A percentile compares a stretch with the other conserved stretches of the same genome.
Evolutionary conservation across 768 basidiomycete species (phyloP).

Genomic region (Suillus tomentosus): DNA sequence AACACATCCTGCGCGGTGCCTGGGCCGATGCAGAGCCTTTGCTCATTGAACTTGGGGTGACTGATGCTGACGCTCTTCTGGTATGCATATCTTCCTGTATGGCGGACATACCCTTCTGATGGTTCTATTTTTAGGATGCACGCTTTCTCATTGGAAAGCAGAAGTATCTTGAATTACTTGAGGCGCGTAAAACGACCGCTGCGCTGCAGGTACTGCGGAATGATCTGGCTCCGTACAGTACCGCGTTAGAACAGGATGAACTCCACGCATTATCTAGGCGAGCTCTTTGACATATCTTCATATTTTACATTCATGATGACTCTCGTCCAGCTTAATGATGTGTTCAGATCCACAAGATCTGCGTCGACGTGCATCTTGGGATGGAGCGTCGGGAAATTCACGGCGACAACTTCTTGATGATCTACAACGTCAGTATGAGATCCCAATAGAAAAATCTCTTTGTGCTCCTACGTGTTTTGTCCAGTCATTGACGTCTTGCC

Average conservation of each 20-base stretch:
- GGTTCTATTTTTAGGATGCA: conserved; percentile 56
- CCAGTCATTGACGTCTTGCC: not conserved
- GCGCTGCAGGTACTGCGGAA: conserved; percentile 86
- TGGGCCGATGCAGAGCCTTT: conserved; percentile 81
- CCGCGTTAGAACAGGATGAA: conserved; percentile 77
- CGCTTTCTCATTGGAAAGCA: conserved; percentile 90
- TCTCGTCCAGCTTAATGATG: conserved; percentile 77
- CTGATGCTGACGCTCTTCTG: conserved; percentile 67
- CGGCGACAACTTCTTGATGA: conserved; percentile 72
- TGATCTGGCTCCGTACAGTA: conserved; percentile 82
- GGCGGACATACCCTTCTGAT: conserved; percentile 20
- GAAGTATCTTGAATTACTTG: conserved; percentile 93
- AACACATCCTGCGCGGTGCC: conserved; percentile 73
- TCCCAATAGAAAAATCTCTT: not conserved
- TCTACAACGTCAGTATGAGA: conserved; percentile 69
- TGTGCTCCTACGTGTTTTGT: not conserved
- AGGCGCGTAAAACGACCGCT: conserved; percentile 73
- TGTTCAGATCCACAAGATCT: conserved; percentile 85
- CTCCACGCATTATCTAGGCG: conserved; percentile 89
- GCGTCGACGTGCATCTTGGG: conserved; percentile 81
- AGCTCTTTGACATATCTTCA: conserved; percentile 23
- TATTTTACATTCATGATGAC: conserved; percentile 21
- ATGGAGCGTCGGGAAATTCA: conserved; percentile 82
- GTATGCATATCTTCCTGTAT: conserved; percentile 43
- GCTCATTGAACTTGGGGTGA: conserved; percentile 67